Percentiles rank a stretch among this genome's conserved stretches.
Conservation (phyloP, 805 yeast genomes). For the Candida railenensis region DNA sequence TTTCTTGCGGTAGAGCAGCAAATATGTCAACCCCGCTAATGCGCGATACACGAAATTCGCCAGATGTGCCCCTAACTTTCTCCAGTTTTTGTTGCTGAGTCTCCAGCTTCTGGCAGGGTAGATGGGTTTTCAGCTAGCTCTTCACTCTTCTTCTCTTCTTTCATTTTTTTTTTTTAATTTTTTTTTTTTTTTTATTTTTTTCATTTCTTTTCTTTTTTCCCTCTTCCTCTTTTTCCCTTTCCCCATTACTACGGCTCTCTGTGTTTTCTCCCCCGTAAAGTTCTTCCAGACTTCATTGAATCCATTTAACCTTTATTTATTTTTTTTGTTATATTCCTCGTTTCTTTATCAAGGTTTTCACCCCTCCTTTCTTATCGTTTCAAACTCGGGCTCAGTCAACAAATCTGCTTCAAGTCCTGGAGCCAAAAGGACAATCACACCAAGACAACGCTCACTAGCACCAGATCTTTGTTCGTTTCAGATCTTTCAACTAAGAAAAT, state of each 20-base stretch:
- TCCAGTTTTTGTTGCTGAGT: too few species aligned
- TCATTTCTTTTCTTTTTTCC: neutral
- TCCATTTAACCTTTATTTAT: neutral
- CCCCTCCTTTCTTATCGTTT: neutral
- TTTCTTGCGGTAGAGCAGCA: too few species aligned
- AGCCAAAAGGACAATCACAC: too few species aligned
- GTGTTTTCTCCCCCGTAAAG: neutral
- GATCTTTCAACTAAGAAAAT: neutral
- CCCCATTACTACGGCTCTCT: neutral
- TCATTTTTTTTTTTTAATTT: too few species aligned
- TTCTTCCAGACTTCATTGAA: neutral
- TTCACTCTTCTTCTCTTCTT: neutral
- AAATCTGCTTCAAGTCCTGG: neutral
- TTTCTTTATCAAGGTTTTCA: neutral
- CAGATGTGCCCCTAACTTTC: too few species aligned
- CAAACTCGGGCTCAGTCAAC: neutral
- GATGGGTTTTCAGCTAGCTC: neutral
- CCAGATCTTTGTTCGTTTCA: neutral
- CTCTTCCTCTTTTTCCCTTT: too few species aligned
- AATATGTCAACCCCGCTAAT: too few species aligned
- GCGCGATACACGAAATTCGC: too few species aligned
- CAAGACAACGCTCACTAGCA: too few species aligned
- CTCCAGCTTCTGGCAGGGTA: too few species aligned
- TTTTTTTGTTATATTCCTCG: neutral
- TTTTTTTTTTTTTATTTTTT: too few species aligned